Evolutionary conservation across 2,329 filamentous ascomycete species (phyloP), one percentile per base, ranked within the genome.

Genomic region (Fusarium papillatum): DNA sequence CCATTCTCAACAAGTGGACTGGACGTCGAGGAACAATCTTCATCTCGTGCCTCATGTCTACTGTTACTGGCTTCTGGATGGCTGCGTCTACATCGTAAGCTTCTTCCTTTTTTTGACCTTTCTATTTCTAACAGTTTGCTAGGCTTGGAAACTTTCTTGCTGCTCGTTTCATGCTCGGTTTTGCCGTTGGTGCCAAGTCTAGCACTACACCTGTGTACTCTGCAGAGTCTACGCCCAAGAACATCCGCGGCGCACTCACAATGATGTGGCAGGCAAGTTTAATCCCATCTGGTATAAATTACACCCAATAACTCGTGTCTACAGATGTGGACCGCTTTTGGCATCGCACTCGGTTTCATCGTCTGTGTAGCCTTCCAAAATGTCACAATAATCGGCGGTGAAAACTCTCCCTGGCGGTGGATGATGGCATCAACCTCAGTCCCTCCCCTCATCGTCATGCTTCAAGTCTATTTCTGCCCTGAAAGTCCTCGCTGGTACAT

Each of bases 1-100:
- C 82, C 1, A 71, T 80, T 2, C 87, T 93, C 68, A 93, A 93
- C 79, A 88, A 90, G 70, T 88, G 84, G 78, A 90, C 92, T 66
- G 92, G 92, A 8, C 89, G 92, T 39, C 87, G 92, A 2, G 91
- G 92, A 34, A 93, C 91, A 6, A 92, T 93, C 64, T 92, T 93
- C 79, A 87, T 92, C 66, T 90, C 90, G 3, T 91, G 91, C 70
- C 86, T 88, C 64, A 86, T 83, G 70, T 90, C 90, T 83, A 81
- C 83, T 85, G n/a, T 81, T 86, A 72, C 83, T 83, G 61, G 88
- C 83, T 48, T 90, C 90, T 80, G 90, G 90, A 64, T 93, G 91
- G 90, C 82, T 4, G 70, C 88, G 82, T 84, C 87, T 71, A 86
- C 91, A 59, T 89, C 89, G 59, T 88, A 90, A 62, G 91, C 91